phyloP scores from a whole-genome alignment of 2,329 filamentous ascomycete species.

The Aureobasidium subglaciale region DNA sequence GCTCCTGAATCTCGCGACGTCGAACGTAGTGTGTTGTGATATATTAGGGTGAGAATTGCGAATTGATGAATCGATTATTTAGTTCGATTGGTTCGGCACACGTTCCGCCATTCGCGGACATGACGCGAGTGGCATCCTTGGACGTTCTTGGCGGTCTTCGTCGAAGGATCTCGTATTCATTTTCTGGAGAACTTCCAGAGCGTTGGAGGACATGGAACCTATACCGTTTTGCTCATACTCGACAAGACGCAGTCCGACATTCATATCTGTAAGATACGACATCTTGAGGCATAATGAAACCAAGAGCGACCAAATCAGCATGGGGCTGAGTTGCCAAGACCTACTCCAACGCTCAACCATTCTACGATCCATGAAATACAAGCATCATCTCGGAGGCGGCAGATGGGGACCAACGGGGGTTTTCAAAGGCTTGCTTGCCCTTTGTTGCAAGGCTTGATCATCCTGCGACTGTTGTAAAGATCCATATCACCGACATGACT shows the following conservation, averaged over 20 bases:
- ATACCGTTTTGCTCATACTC: background rate
- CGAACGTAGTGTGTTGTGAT: too few species aligned
- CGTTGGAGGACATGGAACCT: background rate
- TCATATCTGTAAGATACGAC: background rate
- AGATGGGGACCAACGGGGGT: background rate
- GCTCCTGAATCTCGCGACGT: background rate
- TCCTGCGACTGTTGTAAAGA: background rate
- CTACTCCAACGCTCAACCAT: conserved; percentile 1
- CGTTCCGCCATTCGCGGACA: background rate
- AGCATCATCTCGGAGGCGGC: background rate
- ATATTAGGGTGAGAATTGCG: background rate
- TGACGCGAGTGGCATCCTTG: background rate
- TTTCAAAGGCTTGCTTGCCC: background rate
- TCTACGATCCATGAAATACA: background rate
- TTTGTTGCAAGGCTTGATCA: background rate
- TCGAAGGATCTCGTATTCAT: background rate
- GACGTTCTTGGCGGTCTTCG: background rate
- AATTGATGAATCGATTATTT: conserved; percentile 1
- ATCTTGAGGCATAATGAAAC: background rate
- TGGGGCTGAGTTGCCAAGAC: conserved; percentile 1
- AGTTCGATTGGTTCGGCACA: too few species aligned
- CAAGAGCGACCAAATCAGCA: background rate
- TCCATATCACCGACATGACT: background rate
- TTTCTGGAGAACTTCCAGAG: background rate
- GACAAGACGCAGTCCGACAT: background rate